These are phyloP conservation scores for Tricholoma flavovirens DNA, from an alignment of 768 basidiomycete species.

Conservation along the genomic window DNA sequence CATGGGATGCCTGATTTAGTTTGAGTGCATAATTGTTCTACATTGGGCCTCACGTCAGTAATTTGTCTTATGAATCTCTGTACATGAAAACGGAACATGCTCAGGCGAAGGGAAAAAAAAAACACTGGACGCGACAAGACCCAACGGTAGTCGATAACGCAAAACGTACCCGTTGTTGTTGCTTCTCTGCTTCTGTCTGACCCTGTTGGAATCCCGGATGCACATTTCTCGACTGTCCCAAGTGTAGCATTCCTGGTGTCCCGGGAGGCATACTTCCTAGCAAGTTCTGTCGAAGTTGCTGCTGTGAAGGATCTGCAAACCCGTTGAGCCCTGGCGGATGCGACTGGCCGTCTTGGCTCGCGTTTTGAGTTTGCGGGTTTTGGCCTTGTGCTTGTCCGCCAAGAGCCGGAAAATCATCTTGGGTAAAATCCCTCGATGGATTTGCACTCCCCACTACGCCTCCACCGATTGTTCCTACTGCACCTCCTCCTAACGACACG, in stretches of 20 bases:
- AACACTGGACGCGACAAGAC: background rate
- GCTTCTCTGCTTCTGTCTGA: conserved; percentile 64
- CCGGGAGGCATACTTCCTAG: conserved; percentile 32
- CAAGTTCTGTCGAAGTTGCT: conserved; percentile 53
- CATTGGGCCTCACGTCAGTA: conserved; percentile 14
- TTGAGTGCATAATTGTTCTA: conserved; percentile 61
- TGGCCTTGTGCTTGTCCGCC: conserved; percentile 53
- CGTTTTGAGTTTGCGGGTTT: conserved; percentile 28
- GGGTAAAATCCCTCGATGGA: conserved; percentile 67
- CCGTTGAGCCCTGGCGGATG: conserved; percentile 81
- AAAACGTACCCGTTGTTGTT: conserved; percentile 52
- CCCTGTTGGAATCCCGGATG: conserved; percentile 52
- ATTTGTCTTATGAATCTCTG: conserved; percentile 8
- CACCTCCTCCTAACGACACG: conserved; percentile 40
- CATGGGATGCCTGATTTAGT: conserved; percentile 54
- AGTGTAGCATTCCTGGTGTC: conserved; percentile 67
- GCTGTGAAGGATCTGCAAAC: conserved; percentile 43
- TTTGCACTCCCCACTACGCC: conserved; percentile 26
- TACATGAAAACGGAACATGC: conserved; percentile 7
- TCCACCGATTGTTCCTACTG: conserved; percentile 32
- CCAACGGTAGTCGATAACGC: conserved; percentile 10
- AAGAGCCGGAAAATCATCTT: conserved; percentile 86
- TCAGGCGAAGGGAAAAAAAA: conserved; percentile 6
- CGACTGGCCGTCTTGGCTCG: conserved; percentile 34
- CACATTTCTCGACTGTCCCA: conserved; percentile 40